These are phyloP conservation scores for Groenewaldozyma salmanticensis DNA, from an alignment of 805 yeast genomes.

Conservation along the genomic window DNA sequence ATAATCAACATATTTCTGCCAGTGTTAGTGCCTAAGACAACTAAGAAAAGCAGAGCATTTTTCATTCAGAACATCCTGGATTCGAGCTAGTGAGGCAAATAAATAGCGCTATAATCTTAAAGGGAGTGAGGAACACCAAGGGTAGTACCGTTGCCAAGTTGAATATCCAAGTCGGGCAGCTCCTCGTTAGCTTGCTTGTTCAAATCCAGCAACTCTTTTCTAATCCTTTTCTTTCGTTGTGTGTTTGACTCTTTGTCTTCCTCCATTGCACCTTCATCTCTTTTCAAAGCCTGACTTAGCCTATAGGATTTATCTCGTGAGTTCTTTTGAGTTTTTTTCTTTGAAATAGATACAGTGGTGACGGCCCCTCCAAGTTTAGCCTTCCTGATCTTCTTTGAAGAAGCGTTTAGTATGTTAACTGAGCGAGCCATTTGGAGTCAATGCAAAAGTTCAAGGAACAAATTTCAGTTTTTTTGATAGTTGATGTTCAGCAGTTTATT, in stretches of 20 bases:
- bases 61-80: too few relatives aligned
- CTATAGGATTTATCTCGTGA: slow-evolving; percentile 70
- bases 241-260: slow-evolving; percentile 19
- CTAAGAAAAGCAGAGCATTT: neutral
- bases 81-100: too few relatives aligned
- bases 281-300: slow-evolving; percentile 17
- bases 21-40: neutral
- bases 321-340: slow-evolving; percentile 68
- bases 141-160: slow-evolving; percentile 69
- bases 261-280: slow-evolving; percentile 37
- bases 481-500: too few relatives aligned
- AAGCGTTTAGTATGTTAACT: slow-evolving; percentile 62
- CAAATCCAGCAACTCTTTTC: slow-evolving; percentile 35
- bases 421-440: too few relatives aligned
- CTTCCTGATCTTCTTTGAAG: slow-evolving; percentile 71
- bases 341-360: slow-evolving; percentile 52
- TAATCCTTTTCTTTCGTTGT: slow-evolving; percentile 29
- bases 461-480: too few relatives aligned
- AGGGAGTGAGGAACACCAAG: slow-evolving; percentile 51
- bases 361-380: slow-evolving; percentile 44
- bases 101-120: neutral
- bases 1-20: neutral
- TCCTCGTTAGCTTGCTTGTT: slow-evolving; percentile 45
- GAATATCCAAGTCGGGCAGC: slow-evolving; percentile 28
- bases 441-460: too few relatives aligned